Conservation (phyloP, 495 filamentous ascomycete genomes). For the Venustampulla echinocandica region DNA sequence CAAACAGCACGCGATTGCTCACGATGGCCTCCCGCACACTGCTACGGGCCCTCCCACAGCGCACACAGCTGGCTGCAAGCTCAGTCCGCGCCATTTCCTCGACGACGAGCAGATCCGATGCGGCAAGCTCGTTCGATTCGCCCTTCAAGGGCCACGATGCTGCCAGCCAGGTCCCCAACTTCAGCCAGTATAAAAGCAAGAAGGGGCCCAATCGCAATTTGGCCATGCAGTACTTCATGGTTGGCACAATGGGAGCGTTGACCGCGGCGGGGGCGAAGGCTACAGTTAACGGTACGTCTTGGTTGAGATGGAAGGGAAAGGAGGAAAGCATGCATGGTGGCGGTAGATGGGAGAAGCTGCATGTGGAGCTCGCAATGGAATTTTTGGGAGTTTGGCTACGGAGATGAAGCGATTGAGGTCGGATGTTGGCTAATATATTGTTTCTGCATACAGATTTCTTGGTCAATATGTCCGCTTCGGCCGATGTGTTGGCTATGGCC, state of each 20-base stretch:
- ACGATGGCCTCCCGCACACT: constrained; percentile 21
- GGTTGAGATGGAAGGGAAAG: constrained; percentile 2
- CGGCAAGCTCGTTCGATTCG: constrained; percentile 53
- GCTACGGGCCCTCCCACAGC: constrained; percentile 18
- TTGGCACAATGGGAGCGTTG: constrained; percentile 85
- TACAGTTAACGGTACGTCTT: constrained; percentile 79
- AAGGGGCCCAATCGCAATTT: constrained; percentile 57
- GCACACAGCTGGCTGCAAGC: constrained; percentile 6
- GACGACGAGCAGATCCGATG: constrained; percentile 28
- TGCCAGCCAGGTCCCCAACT: constrained; percentile 76
- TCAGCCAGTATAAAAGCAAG: constrained; percentile 75
- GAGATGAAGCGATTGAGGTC: too few relatives aligned
- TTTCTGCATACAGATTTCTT: constrained; percentile 62
- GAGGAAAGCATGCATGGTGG: background rate
- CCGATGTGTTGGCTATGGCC: constrained; percentile 96
- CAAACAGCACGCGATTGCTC: constrained; percentile 19
- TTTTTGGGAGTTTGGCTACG: constrained; percentile 1
- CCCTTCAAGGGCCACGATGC: constrained; percentile 35
- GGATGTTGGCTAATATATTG: too few relatives aligned
- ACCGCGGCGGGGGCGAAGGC: constrained; percentile 89
- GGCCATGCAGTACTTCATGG: constrained; percentile 97
- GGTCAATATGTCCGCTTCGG: constrained; percentile 98
- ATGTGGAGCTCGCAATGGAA: constrained; percentile 5
- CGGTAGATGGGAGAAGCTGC: background rate
- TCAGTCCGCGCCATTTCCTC: constrained; percentile 40